Evolutionary conservation across 1,284 basidiomycete species (phyloP).

Genomic region (Caloboletus inedulis): DNA sequence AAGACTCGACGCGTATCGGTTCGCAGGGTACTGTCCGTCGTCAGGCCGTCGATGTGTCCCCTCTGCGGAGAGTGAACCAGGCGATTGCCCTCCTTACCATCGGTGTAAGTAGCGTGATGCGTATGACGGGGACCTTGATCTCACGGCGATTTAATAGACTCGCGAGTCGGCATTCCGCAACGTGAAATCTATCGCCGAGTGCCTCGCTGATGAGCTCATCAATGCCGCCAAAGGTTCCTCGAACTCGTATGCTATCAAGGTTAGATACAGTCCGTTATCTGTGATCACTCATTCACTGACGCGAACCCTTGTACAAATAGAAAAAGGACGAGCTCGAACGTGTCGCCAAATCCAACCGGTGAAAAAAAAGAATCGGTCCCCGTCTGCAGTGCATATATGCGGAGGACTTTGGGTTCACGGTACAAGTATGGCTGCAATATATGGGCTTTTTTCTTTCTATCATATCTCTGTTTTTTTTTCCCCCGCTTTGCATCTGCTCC

Average conservation of each 20-base stretch:
- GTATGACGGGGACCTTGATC: not conserved
- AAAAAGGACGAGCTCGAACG: constrained; percentile 98
- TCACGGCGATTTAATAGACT: constrained; percentile 51
- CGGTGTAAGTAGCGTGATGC: constrained; percentile 63
- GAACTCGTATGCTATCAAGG: constrained; percentile 99
- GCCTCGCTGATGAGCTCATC: constrained; percentile 99
- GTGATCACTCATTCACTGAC: not conserved
- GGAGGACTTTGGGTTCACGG: constrained; percentile 12
- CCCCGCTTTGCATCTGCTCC: constrained; percentile 7
- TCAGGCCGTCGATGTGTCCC: constrained; percentile 99
- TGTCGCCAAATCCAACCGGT: constrained; percentile 99
- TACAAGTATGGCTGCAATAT: constrained; percentile 24
- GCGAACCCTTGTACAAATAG: no score
- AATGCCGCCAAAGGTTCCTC: constrained; percentile 99
- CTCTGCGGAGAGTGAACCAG: constrained; percentile 98
- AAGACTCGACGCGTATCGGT: constrained; percentile 99
- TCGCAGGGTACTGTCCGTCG: constrained; percentile 99
- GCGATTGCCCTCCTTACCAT: constrained; percentile 93
- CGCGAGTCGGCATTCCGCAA: constrained; percentile 99
- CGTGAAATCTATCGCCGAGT: constrained; percentile 98
- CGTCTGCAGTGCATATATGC: not conserved
- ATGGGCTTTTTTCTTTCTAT: constrained; percentile 18
- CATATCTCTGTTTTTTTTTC: constrained; percentile 8
- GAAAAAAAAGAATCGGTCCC: constrained; percentile 36
- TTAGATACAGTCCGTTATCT: constrained; percentile 29